Evolutionary conservation across 2,329 filamentous ascomycete genomes (phyloP), one percentile per base, ranked within the genome.

Genomic region (Aureobasidium zeae): DNA sequence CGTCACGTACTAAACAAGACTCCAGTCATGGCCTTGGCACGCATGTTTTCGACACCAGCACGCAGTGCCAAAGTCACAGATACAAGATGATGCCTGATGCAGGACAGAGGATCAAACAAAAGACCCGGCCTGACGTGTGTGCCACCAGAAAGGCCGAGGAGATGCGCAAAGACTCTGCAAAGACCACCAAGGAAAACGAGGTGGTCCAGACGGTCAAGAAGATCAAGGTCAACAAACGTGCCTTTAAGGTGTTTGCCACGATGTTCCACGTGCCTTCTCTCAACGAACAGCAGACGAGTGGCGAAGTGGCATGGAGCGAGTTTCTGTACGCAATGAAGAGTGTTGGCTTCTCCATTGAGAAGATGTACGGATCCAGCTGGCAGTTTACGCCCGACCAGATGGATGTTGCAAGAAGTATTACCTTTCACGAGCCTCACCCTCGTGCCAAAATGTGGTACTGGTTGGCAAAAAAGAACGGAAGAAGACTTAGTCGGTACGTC

Each of bases 381-480:
- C 71, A 77, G 9, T 80, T 80, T 48, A 63, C 60, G 11, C 70
- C 70, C 3, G 54, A 54, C 4, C 51, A 50, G 3, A 47, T 67
- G 16, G 63, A 69, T 41, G 61, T 68, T 0, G 60, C 67, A 28
- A 57, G 68, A 3, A 67, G 65, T 17, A 79, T 80, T 22, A 71
- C 76, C 43, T 75, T 79, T 48, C 74, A 80, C 49, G 74, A 79
- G 52, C 76, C 76, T 2, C 75, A 80, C 55, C 73, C 74, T 0
- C 54, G 53, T 1, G 59, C 60, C 1, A 78, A 79, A 56, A 63
- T 80, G 3, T 59, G 68, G 0, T 73, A 70, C 47, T 49, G 51
- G 1, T 57, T 54, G 29, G 73, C 71, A 1, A 61, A 73, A 34
- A 55, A 66, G 1, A 58, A 67, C 49, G 76, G 73, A 0, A 58